Percentiles rank a stretch among this genome's conserved stretches.
Evolutionary conservation across 352 stramenopile genomes (phyloP).

Genomic region (Pseudoperonospora humuli): DNA sequence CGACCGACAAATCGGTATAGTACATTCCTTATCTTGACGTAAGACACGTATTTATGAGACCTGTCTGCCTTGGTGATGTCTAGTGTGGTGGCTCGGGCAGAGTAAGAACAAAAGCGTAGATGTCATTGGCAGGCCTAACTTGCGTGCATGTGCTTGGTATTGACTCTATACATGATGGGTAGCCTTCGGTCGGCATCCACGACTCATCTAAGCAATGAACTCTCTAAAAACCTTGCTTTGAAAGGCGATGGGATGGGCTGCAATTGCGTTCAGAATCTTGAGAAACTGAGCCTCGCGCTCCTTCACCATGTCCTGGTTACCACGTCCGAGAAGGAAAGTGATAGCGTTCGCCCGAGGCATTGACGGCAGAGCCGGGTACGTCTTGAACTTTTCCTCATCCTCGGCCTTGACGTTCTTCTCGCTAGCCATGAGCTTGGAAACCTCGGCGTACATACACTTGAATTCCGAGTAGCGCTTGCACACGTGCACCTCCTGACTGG

Average conservation of each 20-base stretch:
- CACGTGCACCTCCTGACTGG: constrained; percentile 35
- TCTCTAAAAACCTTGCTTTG: constrained; percentile 32
- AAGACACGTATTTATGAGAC: too few relatives aligned
- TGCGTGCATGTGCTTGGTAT: too few relatives aligned
- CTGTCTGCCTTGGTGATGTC: too few relatives aligned
- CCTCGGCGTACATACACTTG: constrained; percentile 45
- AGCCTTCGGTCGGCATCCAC: not conserved
- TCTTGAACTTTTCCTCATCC: constrained; percentile 37
- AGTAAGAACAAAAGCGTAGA: too few relatives aligned
- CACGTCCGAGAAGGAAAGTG: constrained; percentile 30
- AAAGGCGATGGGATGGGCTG: constrained; percentile 37
- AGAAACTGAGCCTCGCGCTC: constrained; percentile 49
- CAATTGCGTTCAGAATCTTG: constrained; percentile 56
- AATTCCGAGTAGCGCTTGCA: constrained; percentile 76
- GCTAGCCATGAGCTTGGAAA: constrained; percentile 48
- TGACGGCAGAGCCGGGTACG: constrained; percentile 47
- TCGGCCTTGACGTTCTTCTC: constrained; percentile 30
- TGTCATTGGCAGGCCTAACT: too few relatives aligned
- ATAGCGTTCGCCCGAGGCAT: constrained; percentile 34
- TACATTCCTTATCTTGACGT: too few relatives aligned
- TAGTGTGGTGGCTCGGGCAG: too few relatives aligned
- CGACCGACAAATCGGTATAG: too few relatives aligned
- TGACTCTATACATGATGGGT: too few relatives aligned
- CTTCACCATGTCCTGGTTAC: constrained; percentile 35
- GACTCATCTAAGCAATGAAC: constrained; percentile 28